These are phyloP conservation scores for Dactylellina drechsleri DNA, from an alignment of 2,329 filamentous ascomycete genomes.

Conservation along the genomic window DNA sequence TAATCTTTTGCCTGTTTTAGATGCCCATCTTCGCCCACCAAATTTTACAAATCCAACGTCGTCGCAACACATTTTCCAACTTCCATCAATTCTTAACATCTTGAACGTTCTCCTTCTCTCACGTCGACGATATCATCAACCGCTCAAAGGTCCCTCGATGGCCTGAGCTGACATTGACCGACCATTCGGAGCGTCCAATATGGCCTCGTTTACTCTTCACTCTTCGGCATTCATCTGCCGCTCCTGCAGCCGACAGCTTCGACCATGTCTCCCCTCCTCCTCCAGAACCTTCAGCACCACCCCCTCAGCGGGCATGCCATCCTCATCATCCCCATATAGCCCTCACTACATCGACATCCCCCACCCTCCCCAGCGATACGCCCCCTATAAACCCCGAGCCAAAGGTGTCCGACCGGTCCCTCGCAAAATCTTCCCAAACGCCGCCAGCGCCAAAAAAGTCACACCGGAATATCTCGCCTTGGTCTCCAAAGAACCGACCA, in stretches of 20 bases:
- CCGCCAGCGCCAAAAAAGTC: conserved; percentile 28
- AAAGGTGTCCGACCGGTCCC: conserved; percentile 45
- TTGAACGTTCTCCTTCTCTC: conserved; percentile 9
- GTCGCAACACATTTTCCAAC: conserved; percentile 30
- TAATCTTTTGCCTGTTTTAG: conserved; percentile 17
- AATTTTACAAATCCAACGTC: conserved; percentile 47
- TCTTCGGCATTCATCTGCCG: conserved; percentile 51
- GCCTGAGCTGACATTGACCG: conserved; percentile 20
- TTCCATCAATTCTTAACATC: neutral
- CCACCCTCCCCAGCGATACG: conserved; percentile 48
- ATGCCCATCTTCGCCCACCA: neutral
- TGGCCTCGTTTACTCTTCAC: conserved; percentile 34
- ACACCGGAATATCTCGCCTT: conserved; percentile 40
- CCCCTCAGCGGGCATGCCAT: conserved; percentile 20
- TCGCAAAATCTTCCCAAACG: conserved; percentile 39
- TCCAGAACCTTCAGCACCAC: conserved; percentile 39
- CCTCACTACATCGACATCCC: conserved; percentile 51
- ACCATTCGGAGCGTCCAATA: neutral
- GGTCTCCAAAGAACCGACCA: conserved; percentile 58
- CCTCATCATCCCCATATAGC: conserved; percentile 38
- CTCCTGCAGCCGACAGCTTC: conserved; percentile 49
- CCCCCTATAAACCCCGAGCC: conserved; percentile 35
- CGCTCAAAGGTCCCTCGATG: conserved; percentile 7
- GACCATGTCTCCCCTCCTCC: conserved; percentile 9
- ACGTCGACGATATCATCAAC: conserved; percentile 10